Conservation (phyloP, 2,329 filamentous ascomycete genomes). For the Nothopassalora personata region DNA sequence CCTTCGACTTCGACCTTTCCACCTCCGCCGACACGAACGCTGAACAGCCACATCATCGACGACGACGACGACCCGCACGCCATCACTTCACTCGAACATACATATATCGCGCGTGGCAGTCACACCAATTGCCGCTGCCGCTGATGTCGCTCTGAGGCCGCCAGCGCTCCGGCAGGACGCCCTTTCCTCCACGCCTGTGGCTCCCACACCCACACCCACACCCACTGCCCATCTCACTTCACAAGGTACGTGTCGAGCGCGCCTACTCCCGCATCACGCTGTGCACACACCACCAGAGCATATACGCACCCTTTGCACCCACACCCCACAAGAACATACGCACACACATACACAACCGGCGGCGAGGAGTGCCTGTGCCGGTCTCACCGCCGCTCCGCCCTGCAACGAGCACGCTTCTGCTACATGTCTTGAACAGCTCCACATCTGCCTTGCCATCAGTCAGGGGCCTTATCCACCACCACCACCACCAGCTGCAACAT, state of each 20-base stretch:
- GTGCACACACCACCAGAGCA: too few species aligned
- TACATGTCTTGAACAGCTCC: conserved; percentile 16
- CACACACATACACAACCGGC: background rate
- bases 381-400: background rate
- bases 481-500: conserved; percentile 7
- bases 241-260: conserved; percentile 5
- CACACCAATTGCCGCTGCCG: conserved; percentile 9
- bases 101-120: conserved; percentile 2
- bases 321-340: background rate
- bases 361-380: background rate
- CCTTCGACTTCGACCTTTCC: background rate
- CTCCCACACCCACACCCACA: too few species aligned
- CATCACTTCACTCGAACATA: background rate
- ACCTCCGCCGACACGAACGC: background rate
- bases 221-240: background rate
- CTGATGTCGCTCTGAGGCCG: conserved; percentile 8
- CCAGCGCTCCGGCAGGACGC: conserved; percentile 8
- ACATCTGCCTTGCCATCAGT: conserved; percentile 8
- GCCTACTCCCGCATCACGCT: background rate
- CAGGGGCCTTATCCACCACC: conserved; percentile 8
- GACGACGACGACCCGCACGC: background rate
- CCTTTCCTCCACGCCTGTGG: conserved; percentile 6
- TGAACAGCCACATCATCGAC: background rate
- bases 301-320: background rate
- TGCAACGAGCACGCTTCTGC: conserved; percentile 8